These are phyloP conservation scores for Dioszegia hungarica DNA, from an alignment of 768 basidiomycete genomes.

Conservation along the genomic window DNA sequence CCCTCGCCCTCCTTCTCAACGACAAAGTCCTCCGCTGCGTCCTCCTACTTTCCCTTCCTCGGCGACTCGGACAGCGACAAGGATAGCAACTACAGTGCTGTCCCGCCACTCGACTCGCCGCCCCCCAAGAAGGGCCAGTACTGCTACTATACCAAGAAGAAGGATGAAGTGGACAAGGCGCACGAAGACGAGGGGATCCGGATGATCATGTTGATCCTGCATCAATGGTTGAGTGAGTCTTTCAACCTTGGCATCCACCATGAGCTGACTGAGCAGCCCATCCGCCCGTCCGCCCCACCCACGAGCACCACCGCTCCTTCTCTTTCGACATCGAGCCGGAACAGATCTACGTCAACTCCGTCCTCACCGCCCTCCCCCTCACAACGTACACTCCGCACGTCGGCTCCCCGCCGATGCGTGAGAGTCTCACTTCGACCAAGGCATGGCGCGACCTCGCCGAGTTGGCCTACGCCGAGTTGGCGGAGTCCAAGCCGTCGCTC, in stretches of 20 bases:
- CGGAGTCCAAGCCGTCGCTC: not conserved
- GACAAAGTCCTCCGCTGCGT: not conserved
- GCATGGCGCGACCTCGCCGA: slow-evolving; percentile 1
- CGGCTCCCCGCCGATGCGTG: not conserved
- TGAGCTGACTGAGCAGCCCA: not conserved
- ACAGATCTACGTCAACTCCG: slow-evolving; percentile 2
- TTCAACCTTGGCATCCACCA: not conserved
- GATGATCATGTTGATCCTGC: slow-evolving; percentile 6
- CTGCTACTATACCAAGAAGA: slow-evolving; percentile 9
- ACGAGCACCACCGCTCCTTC: not conserved
- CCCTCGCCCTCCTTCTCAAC: slow-evolving; percentile 3
- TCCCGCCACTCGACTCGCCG: not conserved
- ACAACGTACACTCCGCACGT: not conserved
- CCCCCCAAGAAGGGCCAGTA: not conserved
- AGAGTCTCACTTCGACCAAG: not conserved
- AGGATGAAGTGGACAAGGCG: slow-evolving; percentile 4
- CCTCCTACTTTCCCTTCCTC: not conserved
- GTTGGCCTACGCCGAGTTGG: slow-evolving; percentile 1
- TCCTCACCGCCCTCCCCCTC: slow-evolving; percentile 4
- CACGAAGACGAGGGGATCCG: slow-evolving; percentile 1
- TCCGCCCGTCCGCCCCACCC: not conserved
- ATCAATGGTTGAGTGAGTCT: slow-evolving; percentile 3
- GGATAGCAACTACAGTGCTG: not conserved
- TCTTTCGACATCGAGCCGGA: not conserved
- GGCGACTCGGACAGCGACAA: not conserved